Evolutionary conservation across 2,329 filamentous ascomycete genomes (phyloP).

Genomic region (Ustulina deusta): DNA sequence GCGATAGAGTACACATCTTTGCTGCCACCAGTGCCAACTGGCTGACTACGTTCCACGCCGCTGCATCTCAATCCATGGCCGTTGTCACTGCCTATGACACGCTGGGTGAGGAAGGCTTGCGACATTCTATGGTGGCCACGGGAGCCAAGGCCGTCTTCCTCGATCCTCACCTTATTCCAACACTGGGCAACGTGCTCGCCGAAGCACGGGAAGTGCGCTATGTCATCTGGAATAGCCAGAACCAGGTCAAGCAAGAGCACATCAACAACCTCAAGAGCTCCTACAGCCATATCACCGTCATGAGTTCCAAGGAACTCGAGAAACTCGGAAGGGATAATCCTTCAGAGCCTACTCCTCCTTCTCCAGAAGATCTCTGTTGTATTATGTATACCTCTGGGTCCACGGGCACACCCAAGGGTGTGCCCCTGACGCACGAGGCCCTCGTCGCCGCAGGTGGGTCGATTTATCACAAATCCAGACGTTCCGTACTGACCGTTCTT

Average conservation of each 20-base stretch:
- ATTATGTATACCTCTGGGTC: slow-evolving; percentile 81
- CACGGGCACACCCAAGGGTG: slow-evolving; percentile 85
- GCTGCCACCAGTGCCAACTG: slow-evolving; percentile 75
- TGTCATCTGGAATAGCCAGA: slow-evolving; percentile 68
- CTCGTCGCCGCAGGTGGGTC: slow-evolving; percentile 78
- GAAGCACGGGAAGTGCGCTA: slow-evolving; percentile 63
- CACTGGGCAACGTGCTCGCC: slow-evolving; percentile 65
- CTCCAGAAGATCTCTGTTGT: slow-evolving; percentile 81
- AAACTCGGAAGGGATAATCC: slow-evolving; percentile 71
- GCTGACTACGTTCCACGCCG: slow-evolving; percentile 64
- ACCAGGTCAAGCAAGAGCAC: slow-evolving; percentile 63
- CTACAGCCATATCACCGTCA: slow-evolving; percentile 60
- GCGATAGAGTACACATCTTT: slow-evolving; percentile 82
- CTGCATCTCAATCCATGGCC: slow-evolving; percentile 80
- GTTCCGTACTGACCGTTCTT: slow-evolving; percentile 31
- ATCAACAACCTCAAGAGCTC: slow-evolving; percentile 63
- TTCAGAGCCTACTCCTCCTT: slow-evolving; percentile 75
- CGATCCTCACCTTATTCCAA: slow-evolving; percentile 76
- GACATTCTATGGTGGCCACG: slow-evolving; percentile 78
- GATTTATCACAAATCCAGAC: slow-evolving; percentile 17
- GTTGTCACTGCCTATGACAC: slow-evolving; percentile 85
- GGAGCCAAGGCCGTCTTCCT: slow-evolving; percentile 78
- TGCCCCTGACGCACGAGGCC: slow-evolving; percentile 78
- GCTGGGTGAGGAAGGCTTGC: slow-evolving; percentile 77
- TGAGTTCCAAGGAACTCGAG: slow-evolving; percentile 64